phyloP scores from a whole-genome alignment of 2,329 filamentous ascomycete species.

The Pseudonectria buxi region DNA sequence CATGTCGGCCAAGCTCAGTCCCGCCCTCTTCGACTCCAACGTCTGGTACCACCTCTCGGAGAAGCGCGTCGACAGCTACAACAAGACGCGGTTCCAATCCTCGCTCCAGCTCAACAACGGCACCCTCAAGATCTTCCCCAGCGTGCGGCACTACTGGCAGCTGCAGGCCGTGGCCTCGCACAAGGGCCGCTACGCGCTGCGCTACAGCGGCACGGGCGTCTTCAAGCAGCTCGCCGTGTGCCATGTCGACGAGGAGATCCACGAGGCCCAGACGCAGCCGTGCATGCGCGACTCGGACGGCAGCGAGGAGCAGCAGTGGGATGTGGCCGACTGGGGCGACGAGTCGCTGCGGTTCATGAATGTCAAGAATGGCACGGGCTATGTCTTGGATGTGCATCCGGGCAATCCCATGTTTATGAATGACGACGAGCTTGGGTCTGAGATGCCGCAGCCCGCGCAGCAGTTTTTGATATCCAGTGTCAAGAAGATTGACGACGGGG shows the following conservation, averaged over 20 bases:
- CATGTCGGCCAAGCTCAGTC: constrained; percentile 8
- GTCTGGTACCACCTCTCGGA: constrained; percentile 31
- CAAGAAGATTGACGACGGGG: constrained; percentile 23
- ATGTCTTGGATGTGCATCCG: constrained; percentile 27
- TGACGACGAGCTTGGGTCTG: constrained; percentile 16
- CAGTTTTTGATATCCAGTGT: constrained; percentile 29
- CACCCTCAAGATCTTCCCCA: constrained; percentile 16
- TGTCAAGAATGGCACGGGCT: constrained; percentile 25
- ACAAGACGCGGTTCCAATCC: constrained; percentile 11
- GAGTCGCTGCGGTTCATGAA: constrained; percentile 26
- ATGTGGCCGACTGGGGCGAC: constrained; percentile 24
- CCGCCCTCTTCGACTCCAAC: constrained; percentile 27
- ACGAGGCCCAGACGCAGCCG: constrained; percentile 20
- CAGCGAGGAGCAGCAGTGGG: constrained; percentile 27
- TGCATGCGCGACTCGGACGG: constrained; percentile 22
- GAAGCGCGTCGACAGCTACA: constrained; percentile 25
- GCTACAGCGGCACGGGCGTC: constrained; percentile 21
- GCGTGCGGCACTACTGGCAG: constrained; percentile 17
- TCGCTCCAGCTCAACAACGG: constrained; percentile 16
- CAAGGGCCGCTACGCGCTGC: constrained; percentile 26
- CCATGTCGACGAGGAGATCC: constrained; percentile 15
- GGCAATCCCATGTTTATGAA: constrained; percentile 27
- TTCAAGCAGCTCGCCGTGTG: constrained; percentile 26
- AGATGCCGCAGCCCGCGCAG: constrained; percentile 22
- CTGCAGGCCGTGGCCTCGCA: constrained; percentile 22